Evolutionary conservation across 345 rosid genomes (phyloP), one percentile per base, ranked within the genome.

Genomic region (Tarenaya hassleriana): DNA sequence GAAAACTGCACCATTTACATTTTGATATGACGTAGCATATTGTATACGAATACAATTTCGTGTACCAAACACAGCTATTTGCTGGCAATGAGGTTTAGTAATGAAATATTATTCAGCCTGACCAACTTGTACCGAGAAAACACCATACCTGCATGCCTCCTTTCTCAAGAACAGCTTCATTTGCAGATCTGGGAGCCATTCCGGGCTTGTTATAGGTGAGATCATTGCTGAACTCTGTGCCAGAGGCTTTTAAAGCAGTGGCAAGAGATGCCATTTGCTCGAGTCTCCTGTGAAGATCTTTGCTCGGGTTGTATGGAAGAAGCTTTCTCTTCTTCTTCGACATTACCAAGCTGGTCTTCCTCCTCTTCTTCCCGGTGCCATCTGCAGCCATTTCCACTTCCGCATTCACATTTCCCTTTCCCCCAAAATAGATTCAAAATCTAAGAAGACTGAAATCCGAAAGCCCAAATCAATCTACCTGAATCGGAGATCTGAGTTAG

Each of bases 221-320:
- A 57, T 75, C 75, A 53, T 85, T 71, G 17, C 73, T 78, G 66
- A 79, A 92, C 61, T 73, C 69, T 32, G 90, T 76, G 24, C 73
- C 58, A 0, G 88, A 79, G 11, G 96, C 71, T 47, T 62, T 77
- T 62, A 92, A 69, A 1, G 98, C 96, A 3, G 89, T 73, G 4
- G 98, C 98, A 5, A 92, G 78, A 12, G 98, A 82, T 20, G 90
- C 88, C 96, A 92, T 92, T 64, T 92, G 98, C 62, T 72, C 72
- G 34, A 88, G 54, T 52, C 83, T 81, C 60, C 81, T 62, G 12
- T 64, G 59, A 10, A 77, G 81, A 69, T 88, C 88, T 52, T 73
- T 76, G 8, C 72, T 70, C 46, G 98, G 88, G 51, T n/a, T 67
- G 65, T 73, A 88, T 1, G 86, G 79, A 60, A 92, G 67, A 34